phyloP scores from a whole-genome alignment of 2,329 filamentous ascomycete species.

The Ophiocordyceps sinensis region DNA sequence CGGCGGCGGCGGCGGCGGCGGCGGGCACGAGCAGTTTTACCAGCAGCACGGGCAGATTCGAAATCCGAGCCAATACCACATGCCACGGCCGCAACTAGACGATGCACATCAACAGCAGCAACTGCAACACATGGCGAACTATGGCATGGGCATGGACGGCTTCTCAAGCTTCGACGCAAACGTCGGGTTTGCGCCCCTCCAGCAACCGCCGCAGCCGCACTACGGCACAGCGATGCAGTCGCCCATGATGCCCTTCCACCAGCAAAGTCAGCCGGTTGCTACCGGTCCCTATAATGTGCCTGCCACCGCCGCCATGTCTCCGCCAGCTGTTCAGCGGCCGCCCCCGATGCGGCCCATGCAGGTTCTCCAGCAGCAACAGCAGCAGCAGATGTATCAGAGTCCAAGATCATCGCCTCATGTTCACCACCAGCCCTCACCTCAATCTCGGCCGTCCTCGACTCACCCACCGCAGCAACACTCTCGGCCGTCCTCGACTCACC shows the following conservation, averaged over 20 bases:
- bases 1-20: slow-evolving; percentile 2
- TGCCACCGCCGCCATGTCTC: neutral
- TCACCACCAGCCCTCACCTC: slow-evolving; percentile 8
- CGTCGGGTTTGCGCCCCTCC: slow-evolving; percentile 7
- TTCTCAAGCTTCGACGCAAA: slow-evolving; percentile 1
- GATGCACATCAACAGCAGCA: slow-evolving; percentile 5
- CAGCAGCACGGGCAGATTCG: slow-evolving; percentile 10
- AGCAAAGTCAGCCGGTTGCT: neutral
- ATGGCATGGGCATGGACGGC: neutral
- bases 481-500: slow-evolving; percentile 8
- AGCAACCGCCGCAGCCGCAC: slow-evolving; percentile 3
- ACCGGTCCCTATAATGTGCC: neutral
- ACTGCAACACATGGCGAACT: slow-evolving; percentile 5
- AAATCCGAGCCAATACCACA: slow-evolving; percentile 9
- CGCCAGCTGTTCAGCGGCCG: slow-evolving; percentile 1
- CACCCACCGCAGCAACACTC: slow-evolving; percentile 15
- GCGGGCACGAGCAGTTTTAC: slow-evolving; percentile 3
- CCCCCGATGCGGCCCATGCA: neutral
- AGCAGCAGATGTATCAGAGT: slow-evolving; percentile 5
- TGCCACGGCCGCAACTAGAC: slow-evolving; percentile 10
- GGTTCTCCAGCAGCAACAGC: neutral
- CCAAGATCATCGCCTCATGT: slow-evolving; percentile 4
- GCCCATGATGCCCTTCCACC: slow-evolving; percentile 1
- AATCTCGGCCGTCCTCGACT: too few relatives aligned
- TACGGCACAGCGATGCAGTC: neutral